These are phyloP conservation scores for Sporisorium exsertum DNA, from an alignment of 1,284 basidiomycete species.

Conservation along the genomic window DNA sequence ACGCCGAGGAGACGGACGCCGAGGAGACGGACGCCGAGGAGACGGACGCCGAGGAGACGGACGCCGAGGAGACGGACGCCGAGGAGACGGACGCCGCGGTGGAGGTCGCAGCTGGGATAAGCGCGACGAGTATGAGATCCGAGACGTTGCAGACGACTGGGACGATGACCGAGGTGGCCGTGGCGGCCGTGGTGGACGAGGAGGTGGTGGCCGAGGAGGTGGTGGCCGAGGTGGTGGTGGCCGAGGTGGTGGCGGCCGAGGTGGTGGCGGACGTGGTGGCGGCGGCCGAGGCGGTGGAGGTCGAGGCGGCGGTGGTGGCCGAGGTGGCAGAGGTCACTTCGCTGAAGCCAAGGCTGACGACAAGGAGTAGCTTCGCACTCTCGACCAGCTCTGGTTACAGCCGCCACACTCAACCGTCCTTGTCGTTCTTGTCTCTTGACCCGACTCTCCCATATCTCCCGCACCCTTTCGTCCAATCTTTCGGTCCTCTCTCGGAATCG, in stretches of 20 bases:
- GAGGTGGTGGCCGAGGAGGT: too few species aligned
- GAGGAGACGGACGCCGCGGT: neutral
- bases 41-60: neutral
- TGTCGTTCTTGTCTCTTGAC: neutral
- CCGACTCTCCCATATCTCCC: neutral
- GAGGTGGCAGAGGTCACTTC: neutral
- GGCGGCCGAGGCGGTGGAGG: constrained; percentile 4
- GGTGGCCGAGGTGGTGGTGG: too few species aligned
- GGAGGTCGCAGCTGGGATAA: neutral
- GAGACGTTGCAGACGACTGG: neutral
- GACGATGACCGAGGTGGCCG: neutral
- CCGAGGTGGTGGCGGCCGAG: neutral
- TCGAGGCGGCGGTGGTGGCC: neutral
- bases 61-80: neutral
- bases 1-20: neutral
- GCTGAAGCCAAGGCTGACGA: neutral
- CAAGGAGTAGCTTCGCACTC: neutral
- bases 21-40: neutral
- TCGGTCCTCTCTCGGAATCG: neutral
- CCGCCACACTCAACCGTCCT: neutral
- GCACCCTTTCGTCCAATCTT: neutral
- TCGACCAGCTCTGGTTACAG: neutral
- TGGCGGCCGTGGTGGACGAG: neutral
- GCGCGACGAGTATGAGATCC: neutral
- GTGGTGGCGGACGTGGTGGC: neutral